Evolutionary conservation across 2,329 filamentous ascomycete species (phyloP), one percentile per base, ranked within the genome.

Genomic region (Aureobasidium subglaciale): DNA sequence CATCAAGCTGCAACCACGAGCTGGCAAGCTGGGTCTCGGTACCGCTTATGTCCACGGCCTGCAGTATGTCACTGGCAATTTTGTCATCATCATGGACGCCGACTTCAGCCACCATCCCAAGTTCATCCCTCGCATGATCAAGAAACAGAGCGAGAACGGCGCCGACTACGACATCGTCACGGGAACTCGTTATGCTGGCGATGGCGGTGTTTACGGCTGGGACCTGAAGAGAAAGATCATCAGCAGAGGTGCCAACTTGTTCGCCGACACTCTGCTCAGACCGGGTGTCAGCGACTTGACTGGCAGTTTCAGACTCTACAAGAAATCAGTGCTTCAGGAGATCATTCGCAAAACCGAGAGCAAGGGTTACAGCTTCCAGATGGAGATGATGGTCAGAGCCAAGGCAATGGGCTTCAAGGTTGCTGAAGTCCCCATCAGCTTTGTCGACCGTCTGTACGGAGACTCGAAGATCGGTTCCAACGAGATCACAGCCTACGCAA

Each of bases 51-150:
- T 96, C 35, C 91, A 96, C 73, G 92, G 92, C 52, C 80, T 99
- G 59, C 83, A 96, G 71, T 97, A 88, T 70, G 87, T 81, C 22
- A 90, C 85, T 20, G 93, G 93, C 66, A 96, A 95, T 81, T 97
- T 85, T 69, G 89, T 99, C 70, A 89, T 99, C 78, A 99, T 99
- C 81, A 99, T 99, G 93, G 93, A 99, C 78, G 93, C 95, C 74
- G 93, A 99, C 76, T 99, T 99, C 81, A 90, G 84, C 65, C 93
- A 99, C 77, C 93, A 99, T 79, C 93, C 93, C 69, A 99, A 97
- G 76, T 99, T 97, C 82, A 96, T 99, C 73, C 85, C 91, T 54
- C 79, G 86, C 68, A 97, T 99, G 90, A 89, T 99, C 66, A 81
- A 80, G 58, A 81, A 85, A 63, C 93, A 97, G 73, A 81, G 83